Evolutionary conservation across 768 basidiomycete genomes (phyloP).

Genomic region (Suillus sp.): DNA sequence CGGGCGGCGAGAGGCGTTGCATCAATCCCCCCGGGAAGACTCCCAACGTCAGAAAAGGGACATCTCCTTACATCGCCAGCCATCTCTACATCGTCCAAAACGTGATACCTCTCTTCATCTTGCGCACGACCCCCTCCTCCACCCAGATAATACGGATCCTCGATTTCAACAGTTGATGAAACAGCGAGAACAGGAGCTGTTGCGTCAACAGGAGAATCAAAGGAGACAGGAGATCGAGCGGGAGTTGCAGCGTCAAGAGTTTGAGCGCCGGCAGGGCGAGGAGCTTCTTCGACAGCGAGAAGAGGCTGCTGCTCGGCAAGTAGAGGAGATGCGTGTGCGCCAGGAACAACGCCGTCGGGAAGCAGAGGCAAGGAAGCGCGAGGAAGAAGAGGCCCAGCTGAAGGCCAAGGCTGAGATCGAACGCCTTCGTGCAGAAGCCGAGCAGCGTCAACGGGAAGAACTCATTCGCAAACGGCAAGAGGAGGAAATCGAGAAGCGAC

Average conservation of each 20-base stretch:
- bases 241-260: slow-evolving; percentile 1
- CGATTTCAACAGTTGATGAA: slow-evolving; percentile 3
- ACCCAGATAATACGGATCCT: neutral
- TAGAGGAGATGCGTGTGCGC: neutral
- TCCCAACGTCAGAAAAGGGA: slow-evolving; percentile 1
- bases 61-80: neutral
- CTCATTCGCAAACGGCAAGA: neutral
- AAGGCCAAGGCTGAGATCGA: neutral
- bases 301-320: neutral
- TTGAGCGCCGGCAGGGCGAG: slow-evolving; percentile 3
- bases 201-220: neutral
- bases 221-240: neutral
- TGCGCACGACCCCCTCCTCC: neutral
- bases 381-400: neutral
- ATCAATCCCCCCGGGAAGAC: neutral
- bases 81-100: neutral
- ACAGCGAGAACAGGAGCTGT: neutral
- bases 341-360: slow-evolving; percentile 8
- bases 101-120: neutral
- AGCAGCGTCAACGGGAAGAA: slow-evolving; percentile 7
- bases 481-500: slow-evolving; percentile 5
- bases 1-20: neutral
- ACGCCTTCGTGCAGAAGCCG: slow-evolving; percentile 7
- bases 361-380: neutral
- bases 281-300: slow-evolving; percentile 3